These are phyloP conservation scores for Exophiala spinifera DNA, from an alignment of 2,329 filamentous ascomycete species.

Conservation along the genomic window DNA sequence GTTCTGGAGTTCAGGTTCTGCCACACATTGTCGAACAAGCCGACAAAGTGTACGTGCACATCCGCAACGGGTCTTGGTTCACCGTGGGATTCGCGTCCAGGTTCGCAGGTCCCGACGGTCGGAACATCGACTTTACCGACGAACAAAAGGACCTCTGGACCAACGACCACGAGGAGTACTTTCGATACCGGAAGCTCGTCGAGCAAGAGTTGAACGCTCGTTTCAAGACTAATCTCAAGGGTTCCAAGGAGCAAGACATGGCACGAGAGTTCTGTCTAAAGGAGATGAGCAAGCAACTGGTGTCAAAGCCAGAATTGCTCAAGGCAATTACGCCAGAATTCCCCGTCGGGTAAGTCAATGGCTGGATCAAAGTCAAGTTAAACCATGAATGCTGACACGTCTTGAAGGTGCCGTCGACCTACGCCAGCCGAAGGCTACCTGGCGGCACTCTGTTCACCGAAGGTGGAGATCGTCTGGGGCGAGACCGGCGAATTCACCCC, in stretches of 20 bases:
- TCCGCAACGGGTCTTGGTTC: neutral
- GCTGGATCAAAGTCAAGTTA: slow-evolving; percentile 34
- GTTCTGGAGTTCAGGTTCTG: slow-evolving; percentile 55
- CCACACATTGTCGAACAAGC: slow-evolving; percentile 1
- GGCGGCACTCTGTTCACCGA: slow-evolving; percentile 38
- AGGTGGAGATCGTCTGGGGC: neutral
- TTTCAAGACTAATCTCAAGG: slow-evolving; percentile 38
- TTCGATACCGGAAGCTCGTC: slow-evolving; percentile 47
- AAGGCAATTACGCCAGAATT: too few relatives aligned
- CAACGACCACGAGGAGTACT: slow-evolving; percentile 6
- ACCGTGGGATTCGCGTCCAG: slow-evolving; percentile 11
- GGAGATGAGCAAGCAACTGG: slow-evolving; percentile 5
- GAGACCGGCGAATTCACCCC: slow-evolving; percentile 1
- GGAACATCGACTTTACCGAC: neutral
- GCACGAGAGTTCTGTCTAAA: slow-evolving; percentile 13
- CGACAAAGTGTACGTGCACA: slow-evolving; percentile 17
- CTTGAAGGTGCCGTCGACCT: slow-evolving; percentile 34
- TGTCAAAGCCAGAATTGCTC: too few relatives aligned
- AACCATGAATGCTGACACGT: too few relatives aligned
- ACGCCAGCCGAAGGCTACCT: slow-evolving; percentile 45
- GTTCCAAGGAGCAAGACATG: slow-evolving; percentile 32
- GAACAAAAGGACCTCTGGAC: slow-evolving; percentile 18
- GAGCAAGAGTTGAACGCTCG: slow-evolving; percentile 51
- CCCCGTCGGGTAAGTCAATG: slow-evolving; percentile 15
- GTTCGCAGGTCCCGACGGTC: neutral